Conservation (phyloP, 2,329 filamentous ascomycete genomes). For the Ophidiomyces ophidiicola region DNA sequence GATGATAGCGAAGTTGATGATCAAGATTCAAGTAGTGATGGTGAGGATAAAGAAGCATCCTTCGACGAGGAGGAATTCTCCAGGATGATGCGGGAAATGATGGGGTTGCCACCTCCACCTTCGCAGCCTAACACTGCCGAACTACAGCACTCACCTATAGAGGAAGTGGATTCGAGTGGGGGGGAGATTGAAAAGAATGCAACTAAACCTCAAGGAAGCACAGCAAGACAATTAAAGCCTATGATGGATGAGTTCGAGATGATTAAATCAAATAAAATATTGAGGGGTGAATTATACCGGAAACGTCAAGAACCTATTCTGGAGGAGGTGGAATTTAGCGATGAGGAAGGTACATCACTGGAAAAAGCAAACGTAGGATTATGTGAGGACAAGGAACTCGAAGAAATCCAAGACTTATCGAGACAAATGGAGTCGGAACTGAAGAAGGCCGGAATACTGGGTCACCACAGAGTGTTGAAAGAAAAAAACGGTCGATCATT, state of each 20-base stretch:
- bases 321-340: conserved; percentile 24
- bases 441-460: conserved; percentile 33
- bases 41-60: conserved; percentile 61
- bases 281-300: conserved; percentile 5
- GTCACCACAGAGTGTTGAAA: conserved; percentile 24
- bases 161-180: conserved; percentile 25
- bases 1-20: conserved; percentile 42
- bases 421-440: conserved; percentile 39
- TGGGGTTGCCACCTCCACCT: conserved; percentile 49
- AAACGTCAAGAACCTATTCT: conserved; percentile 1
- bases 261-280: background rate
- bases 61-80: conserved; percentile 79
- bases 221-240: conserved; percentile 11
- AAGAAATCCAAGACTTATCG: conserved; percentile 39
- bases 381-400: conserved; percentile 43
- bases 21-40: conserved; percentile 46
- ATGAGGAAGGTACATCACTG: conserved; percentile 24
- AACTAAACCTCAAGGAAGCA: conserved; percentile 21
- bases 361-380: conserved; percentile 31
- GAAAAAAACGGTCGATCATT: conserved; percentile 18
- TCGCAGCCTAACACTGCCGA: conserved; percentile 18
- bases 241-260: conserved; percentile 32
- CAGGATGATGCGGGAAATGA: conserved; percentile 83
- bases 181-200: conserved; percentile 39
- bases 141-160: conserved; percentile 7